A percentile compares a stretch with the other conserved stretches of the same genome.
Conservation (phyloP, 768 basidiomycete genomes). For the Agaricus bisporus region DNA sequence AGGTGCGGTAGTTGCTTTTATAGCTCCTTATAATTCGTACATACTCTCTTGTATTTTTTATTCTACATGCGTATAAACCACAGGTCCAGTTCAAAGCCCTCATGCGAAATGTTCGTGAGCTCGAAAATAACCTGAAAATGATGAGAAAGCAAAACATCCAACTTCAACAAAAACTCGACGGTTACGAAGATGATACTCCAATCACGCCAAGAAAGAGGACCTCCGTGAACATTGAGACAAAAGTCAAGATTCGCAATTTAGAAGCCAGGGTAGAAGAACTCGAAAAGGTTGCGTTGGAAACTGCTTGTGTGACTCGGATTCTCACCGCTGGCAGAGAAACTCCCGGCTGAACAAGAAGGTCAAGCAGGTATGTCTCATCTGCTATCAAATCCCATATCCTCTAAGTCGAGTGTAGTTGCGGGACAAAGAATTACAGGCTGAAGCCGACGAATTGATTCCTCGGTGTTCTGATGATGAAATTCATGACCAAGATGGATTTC, state of each 20-base stretch:
- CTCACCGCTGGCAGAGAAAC: constrained; percentile 14
- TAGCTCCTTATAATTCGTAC: too few species aligned
- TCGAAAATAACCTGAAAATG: constrained; percentile 12
- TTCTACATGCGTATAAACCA: background rate
- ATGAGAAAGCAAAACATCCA: constrained; percentile 15
- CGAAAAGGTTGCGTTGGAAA: constrained; percentile 11
- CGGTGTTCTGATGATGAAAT: constrained; percentile 18
- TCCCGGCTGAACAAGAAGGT: constrained; percentile 16
- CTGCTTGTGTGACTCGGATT: background rate
- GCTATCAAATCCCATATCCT: background rate
- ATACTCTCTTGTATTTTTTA: background rate
- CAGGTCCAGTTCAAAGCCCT: background rate
- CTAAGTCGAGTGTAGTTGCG: constrained; percentile 13
- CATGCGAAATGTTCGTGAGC: background rate
- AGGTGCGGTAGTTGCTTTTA: background rate
- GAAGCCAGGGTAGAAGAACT: constrained; percentile 12
- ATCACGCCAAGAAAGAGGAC: constrained; percentile 4
- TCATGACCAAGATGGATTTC: constrained; percentile 22
- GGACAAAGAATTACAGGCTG: constrained; percentile 26
- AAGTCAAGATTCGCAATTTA: constrained; percentile 5
- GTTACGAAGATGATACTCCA: background rate
- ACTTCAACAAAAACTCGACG: constrained; percentile 11
- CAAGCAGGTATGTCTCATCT: constrained; percentile 15
- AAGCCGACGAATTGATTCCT: constrained; percentile 31
- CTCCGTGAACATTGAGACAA: constrained; percentile 1